Conservation (phyloP, 2,329 filamentous ascomycete genomes). For the Ceratocystis colombiana region DNA sequence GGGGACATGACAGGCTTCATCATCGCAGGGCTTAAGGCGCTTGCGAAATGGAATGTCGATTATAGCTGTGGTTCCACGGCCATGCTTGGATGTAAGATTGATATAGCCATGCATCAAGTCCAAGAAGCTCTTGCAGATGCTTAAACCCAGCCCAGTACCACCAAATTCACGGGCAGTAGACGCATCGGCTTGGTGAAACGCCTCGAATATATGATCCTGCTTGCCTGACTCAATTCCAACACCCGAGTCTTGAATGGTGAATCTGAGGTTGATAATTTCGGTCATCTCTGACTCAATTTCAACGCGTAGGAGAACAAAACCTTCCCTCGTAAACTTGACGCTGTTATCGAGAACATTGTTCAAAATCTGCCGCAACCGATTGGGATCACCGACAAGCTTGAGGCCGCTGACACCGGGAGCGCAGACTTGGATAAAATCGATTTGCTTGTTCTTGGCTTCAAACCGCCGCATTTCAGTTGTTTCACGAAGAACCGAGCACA, state of each 20-base stretch:
- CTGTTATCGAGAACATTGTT: slow-evolving; percentile 69
- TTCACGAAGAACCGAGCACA: slow-evolving; percentile 63
- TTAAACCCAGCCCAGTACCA: slow-evolving; percentile 66
- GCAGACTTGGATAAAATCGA: slow-evolving; percentile 60
- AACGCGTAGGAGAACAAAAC: slow-evolving; percentile 57
- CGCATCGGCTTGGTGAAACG: slow-evolving; percentile 72
- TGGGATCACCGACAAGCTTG: slow-evolving; percentile 77
- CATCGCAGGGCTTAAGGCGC: slow-evolving; percentile 15
- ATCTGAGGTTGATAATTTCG: slow-evolving; percentile 57
- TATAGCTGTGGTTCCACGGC: slow-evolving; percentile 59
- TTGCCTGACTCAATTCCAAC: slow-evolving; percentile 75
- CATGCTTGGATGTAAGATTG: slow-evolving; percentile 54
- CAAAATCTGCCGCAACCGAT: slow-evolving; percentile 71
- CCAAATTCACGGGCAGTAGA: slow-evolving; percentile 71
- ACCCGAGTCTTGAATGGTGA: slow-evolving; percentile 65
- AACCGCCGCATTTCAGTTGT: slow-evolving; percentile 83
- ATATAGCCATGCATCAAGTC: slow-evolving; percentile 74
- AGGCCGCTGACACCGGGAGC: slow-evolving; percentile 47
- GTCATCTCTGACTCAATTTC: slow-evolving; percentile 52
- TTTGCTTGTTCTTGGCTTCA: slow-evolving; percentile 67
- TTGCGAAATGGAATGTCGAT: slow-evolving; percentile 73
- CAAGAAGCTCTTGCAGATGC: slow-evolving; percentile 70
- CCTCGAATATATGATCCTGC: slow-evolving; percentile 61
- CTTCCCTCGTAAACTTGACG: slow-evolving; percentile 63
- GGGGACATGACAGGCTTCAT: slow-evolving; percentile 2